Evolutionary conservation across 805 yeast species (phyloP).

Genomic region (Pichia scutulata): DNA sequence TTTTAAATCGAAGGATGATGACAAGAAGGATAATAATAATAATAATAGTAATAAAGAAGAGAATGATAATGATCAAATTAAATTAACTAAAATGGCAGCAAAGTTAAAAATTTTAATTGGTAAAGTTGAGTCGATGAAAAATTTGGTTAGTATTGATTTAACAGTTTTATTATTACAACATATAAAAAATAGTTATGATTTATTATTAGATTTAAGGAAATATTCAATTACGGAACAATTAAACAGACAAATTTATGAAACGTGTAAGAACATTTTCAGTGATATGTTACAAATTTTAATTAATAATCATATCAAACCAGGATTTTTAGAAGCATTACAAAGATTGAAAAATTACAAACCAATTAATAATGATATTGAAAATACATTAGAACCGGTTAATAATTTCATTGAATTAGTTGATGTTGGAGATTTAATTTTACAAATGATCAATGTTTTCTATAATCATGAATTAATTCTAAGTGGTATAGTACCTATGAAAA

Average conservation of each 20-base stretch:
- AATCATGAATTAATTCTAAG: constrained; percentile 65
- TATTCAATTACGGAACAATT: constrained; percentile 25
- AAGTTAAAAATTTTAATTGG: constrained; percentile 68
- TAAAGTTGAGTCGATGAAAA: constrained; percentile 67
- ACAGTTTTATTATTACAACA: constrained; percentile 63
- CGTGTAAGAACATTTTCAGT: constrained; percentile 57
- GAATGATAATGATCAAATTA: constrained; percentile 22
- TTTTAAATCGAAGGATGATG: constrained; percentile 22
- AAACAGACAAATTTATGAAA: constrained; percentile 27
- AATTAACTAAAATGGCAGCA: constrained; percentile 64
- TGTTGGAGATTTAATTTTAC: constrained; percentile 86
- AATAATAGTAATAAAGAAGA: constrained; percentile 17
- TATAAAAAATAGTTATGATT: constrained; percentile 56
- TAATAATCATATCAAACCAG: constrained; percentile 68
- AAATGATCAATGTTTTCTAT: constrained; percentile 86
- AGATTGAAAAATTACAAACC: constrained; percentile 71
- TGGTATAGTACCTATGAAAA: constrained; percentile 37
- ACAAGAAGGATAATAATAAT: constrained; percentile 15
- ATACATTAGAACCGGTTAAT: constrained; percentile 71
- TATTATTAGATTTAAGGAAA: constrained; percentile 41
- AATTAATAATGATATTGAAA: constrained; percentile 20
- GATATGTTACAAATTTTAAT: constrained; percentile 57
- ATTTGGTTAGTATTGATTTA: constrained; percentile 73
- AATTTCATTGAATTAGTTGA: constrained; percentile 87
- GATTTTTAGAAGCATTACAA: constrained; percentile 73